Evolutionary conservation across 257 asterid genomes (phyloP), one percentile per base, ranked within the genome.

Genomic region (Solanum tarijense): DNA sequence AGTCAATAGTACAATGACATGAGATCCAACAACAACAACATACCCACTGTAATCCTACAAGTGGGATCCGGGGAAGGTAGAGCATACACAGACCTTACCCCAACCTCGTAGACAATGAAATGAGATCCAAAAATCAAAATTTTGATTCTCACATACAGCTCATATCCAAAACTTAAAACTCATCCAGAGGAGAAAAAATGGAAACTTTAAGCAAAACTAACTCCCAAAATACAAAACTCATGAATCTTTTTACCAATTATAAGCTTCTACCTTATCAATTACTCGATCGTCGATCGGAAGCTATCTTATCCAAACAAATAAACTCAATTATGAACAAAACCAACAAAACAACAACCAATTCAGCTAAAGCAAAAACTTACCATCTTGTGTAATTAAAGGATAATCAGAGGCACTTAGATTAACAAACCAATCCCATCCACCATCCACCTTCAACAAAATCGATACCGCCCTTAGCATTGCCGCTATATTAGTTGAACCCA

Each of bases 401-500:
- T 96, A 96, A 86, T 96, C 99, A 46, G 99, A 94, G 60, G 99
- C 98, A 84, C 98, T 94, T 90, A 96, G 98, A 92, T 96, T 96
- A 36, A 96, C 91, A 87, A 96, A 96, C 99, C 99, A 96, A 88
- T 96, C 99, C 99, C 99, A 96, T 8, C 95, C 95, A 69, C 58
- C 91, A 87, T 94, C 98, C 91, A 94, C 79, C 94, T 94, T 97
- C 94, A 97, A 88, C 92, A 94, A 91, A 92, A 96, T 91, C 1
- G 99, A 94, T 23, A 92, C 96, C 9, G 98, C 98, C 92, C 99
- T 94, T 89, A 97, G 76, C 86, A 92, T 86, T 31, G 99, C 97
- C 14, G 98, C 99, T 31, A 97, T 89, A 87, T 95, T 92, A 4
- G 98, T 94, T 71, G 98, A 94, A 31, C 99, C 99, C 99, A 97